Evolutionary conservation across 1,139 yeast species (phyloP).

Genomic region (Geotrichum klebahnii): DNA sequence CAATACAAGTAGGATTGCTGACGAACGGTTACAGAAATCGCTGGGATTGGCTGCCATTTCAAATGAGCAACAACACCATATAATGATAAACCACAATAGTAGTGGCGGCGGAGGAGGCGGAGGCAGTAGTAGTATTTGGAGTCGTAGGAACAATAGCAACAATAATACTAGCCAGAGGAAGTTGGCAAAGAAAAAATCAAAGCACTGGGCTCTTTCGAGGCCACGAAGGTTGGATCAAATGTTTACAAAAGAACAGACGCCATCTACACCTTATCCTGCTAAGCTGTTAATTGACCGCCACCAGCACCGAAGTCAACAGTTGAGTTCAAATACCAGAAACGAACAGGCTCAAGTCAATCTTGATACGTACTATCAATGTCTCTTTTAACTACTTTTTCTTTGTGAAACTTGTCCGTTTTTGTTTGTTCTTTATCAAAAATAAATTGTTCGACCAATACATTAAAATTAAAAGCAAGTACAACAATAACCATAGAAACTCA

Average conservation of each 20-base stretch:
- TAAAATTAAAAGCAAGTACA: conserved; percentile 1
- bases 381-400: conserved; percentile 8
- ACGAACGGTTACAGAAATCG: too few relatives aligned
- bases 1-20: too few relatives aligned
- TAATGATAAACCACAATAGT: background rate
- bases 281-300: background rate
- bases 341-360: background rate
- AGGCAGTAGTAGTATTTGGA: background rate
- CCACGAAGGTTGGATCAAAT: background rate
- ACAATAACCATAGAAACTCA: background rate
- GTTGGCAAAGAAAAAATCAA: background rate
- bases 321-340: background rate
- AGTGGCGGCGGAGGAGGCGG: background rate
- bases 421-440: conserved; percentile 15
- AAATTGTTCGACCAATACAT: background rate
- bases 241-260: too few relatives aligned
- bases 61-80: too few relatives aligned
- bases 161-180: background rate
- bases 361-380: background rate
- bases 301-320: background rate
- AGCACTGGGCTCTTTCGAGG: too few relatives aligned
- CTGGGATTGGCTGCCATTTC: too few relatives aligned
- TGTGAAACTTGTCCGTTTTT: too few relatives aligned
- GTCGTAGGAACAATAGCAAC: background rate
- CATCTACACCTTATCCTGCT: background rate